These are phyloP conservation scores for Clonostachys byssicola DNA, from an alignment of 2,329 filamentous ascomycete species.

Conservation along the genomic window DNA sequence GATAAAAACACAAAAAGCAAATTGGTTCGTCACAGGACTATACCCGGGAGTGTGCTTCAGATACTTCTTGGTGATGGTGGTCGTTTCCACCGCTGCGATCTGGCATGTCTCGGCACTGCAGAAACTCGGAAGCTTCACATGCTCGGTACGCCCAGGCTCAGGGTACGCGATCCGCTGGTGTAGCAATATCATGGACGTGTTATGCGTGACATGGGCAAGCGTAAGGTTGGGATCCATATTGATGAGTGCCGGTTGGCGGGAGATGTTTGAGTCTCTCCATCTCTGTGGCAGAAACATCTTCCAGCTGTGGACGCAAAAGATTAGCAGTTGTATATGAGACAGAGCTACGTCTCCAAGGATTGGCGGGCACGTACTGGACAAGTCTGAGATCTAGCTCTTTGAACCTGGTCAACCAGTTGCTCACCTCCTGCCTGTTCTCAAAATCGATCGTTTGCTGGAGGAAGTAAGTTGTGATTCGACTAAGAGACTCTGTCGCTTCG, in stretches of 20 bases:
- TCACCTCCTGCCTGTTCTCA: conserved; percentile 28
- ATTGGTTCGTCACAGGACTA: conserved; percentile 26
- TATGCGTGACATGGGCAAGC: conserved; percentile 42
- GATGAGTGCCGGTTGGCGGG: conserved; percentile 11
- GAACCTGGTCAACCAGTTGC: conserved; percentile 38
- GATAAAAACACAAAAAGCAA: conserved; percentile 40
- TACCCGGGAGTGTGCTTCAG: conserved; percentile 25
- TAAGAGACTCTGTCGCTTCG: conserved; percentile 40
- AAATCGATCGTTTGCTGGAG: conserved; percentile 35
- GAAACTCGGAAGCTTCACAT: conserved; percentile 28
- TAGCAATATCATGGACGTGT: conserved; percentile 42
- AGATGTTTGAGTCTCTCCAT: conserved; percentile 30
- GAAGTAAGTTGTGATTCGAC: conserved; percentile 37
- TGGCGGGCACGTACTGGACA: conserved; percentile 23
- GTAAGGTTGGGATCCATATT: conserved; percentile 45
- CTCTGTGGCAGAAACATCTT: conserved; percentile 37
- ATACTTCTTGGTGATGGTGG: conserved; percentile 40
- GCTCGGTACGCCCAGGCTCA: conserved; percentile 16
- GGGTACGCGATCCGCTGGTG: conserved; percentile 45
- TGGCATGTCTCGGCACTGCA: conserved; percentile 45
- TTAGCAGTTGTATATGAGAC: neutral
- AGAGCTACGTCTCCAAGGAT: neutral
- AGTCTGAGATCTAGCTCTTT: conserved; percentile 41
- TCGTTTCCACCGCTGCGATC: conserved; percentile 36
- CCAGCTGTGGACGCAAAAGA: conserved; percentile 16